Percentiles rank a stretch among this genome's conserved stretches.
phyloP scores from a whole-genome alignment of 139 green algal genomes.

The Microglena sp. region DNA sequence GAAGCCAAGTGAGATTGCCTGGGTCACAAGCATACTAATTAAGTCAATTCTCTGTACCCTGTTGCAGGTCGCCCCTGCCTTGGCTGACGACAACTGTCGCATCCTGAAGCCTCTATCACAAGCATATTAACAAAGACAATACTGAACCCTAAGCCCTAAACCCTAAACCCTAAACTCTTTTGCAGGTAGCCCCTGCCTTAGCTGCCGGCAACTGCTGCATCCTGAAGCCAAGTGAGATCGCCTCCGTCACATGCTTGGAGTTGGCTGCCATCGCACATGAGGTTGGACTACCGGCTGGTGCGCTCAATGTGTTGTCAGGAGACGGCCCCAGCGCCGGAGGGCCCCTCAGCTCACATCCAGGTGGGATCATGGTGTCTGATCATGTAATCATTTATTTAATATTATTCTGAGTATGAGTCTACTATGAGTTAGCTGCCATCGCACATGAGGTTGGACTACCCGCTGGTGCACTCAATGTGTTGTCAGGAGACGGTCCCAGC shows the following conservation, averaged over 20 bases:
- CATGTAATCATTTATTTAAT: no score
- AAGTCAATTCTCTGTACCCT: no score
- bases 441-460: slow-evolving; percentile 53
- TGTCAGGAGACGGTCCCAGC: slow-evolving; percentile 49
- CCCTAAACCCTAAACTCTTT: no score
- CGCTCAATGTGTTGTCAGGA: slow-evolving; percentile 72
- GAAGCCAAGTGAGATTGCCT: slow-evolving; percentile 76
- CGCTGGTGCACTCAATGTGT: slow-evolving; percentile 68
- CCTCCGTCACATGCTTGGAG: slow-evolving; percentile 75
- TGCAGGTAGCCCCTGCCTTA: slow-evolving; percentile 83
- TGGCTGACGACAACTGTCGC: slow-evolving; percentile 68
- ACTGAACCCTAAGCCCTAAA: no score
- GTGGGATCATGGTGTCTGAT: no score
- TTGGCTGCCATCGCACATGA: slow-evolving; percentile 56
- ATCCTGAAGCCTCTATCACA: slow-evolving; percentile 84
- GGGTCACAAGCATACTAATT: no score
- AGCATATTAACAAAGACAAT: no score
- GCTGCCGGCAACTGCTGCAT: slow-evolving; percentile 70
- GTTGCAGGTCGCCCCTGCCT: slow-evolving; percentile 83
- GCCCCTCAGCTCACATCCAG: slow-evolving; percentile 33
- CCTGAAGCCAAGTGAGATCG: slow-evolving; percentile 76
- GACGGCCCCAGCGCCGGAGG: slow-evolving; percentile 43
- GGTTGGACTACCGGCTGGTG: slow-evolving; percentile 59
- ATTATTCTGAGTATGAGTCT: no score
- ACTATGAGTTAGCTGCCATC: slow-evolving; percentile 73